Conservation (phyloP, 2,329 filamentous ascomycete species). For the Talaromyces sp. region DNA sequence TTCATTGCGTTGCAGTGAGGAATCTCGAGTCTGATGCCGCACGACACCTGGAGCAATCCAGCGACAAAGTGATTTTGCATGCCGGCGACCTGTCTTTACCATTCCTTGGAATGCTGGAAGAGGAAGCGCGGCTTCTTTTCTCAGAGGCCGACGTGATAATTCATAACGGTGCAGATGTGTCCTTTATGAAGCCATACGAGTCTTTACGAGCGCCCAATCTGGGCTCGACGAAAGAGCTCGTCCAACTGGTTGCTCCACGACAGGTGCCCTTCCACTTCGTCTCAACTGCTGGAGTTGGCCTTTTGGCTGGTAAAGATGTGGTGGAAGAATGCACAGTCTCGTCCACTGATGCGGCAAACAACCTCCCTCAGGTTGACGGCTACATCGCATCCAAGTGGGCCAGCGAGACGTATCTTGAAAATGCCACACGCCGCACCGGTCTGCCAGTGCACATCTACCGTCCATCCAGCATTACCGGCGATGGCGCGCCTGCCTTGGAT, state of each 20-base stretch:
- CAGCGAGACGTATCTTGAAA: slow-evolving; percentile 34
- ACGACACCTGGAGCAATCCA: neutral
- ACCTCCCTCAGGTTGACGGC: slow-evolving; percentile 20
- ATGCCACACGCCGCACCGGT: neutral
- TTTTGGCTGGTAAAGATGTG: neutral
- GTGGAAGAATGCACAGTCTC: slow-evolving; percentile 14
- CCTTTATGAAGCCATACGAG: slow-evolving; percentile 23
- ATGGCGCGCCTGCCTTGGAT: neutral
- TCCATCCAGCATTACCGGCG: neutral
- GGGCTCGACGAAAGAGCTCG: slow-evolving; percentile 19
- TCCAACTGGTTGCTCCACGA: slow-evolving; percentile 13
- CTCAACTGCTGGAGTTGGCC: slow-evolving; percentile 24
- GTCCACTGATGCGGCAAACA: slow-evolving; percentile 7
- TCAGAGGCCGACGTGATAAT: slow-evolving; percentile 44
- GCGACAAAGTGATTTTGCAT: slow-evolving; percentile 15
- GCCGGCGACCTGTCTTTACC: slow-evolving; percentile 33
- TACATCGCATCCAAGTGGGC: slow-evolving; percentile 38
- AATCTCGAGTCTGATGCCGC: neutral
- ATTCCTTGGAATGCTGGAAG: slow-evolving; percentile 32
- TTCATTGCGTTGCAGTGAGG: neutral
- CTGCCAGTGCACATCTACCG: neutral
- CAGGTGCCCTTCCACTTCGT: slow-evolving; percentile 27
- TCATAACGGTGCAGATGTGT: slow-evolving; percentile 46
- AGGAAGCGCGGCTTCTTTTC: neutral
- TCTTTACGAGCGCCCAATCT: slow-evolving; percentile 22